Base-by-base conservation (phyloP, 2,329 filamentous ascomycete species). In the Daldinia eschscholtzii region DNA sequence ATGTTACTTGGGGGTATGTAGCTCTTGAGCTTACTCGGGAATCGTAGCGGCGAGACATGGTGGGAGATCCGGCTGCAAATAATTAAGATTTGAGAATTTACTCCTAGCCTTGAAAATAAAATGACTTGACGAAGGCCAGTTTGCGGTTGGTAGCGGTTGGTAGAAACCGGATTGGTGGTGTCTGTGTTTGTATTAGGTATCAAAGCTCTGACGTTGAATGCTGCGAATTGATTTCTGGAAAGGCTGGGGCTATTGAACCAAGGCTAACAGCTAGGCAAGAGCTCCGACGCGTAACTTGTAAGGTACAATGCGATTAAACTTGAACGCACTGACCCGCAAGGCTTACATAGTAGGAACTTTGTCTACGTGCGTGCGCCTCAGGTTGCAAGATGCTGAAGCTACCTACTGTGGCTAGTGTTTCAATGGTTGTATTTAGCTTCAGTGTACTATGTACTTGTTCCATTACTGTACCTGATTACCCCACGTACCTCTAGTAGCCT, bases 1-100 rank as follows among this genome's bases (percentile, higher is more conserved):
- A 70, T 70, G 64, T 61, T 61, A 64, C 33, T 64, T 65, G 72
- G 20, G 70, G 69, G 64, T 61, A 67, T 65, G 63, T 70, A 71
- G 53, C 39, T 68, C 30, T 56, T 30, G 74, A 81, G 84, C 91
- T 82, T 87, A 97, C 94, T 86, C 94, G 90, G 79, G 94, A 97
- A 90, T 98, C 94, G 86, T 98, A 98, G 87, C 94, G 92, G 85
- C 94, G 92, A 82, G 94, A 97, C 94, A 98, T 98, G 83, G 76
- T 86, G 83, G 76, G 61, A 72, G 65, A 53, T 67, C 39, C 23
- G 59, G 61, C 61, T 48, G 58, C 46, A 59, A 60, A 70, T 41
- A 53, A 57, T 63, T n/a, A 42, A 57, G n/a, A 56, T 57, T 39
- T 10, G 7, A 46, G 42, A 35, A 18, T 23, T 52, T 56, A n/a